Percentiles rank a stretch among this genome's conserved stretches.
phyloP scores from a whole-genome alignment of 768 basidiomycete genomes.

The Tylopilus felleus region DNA sequence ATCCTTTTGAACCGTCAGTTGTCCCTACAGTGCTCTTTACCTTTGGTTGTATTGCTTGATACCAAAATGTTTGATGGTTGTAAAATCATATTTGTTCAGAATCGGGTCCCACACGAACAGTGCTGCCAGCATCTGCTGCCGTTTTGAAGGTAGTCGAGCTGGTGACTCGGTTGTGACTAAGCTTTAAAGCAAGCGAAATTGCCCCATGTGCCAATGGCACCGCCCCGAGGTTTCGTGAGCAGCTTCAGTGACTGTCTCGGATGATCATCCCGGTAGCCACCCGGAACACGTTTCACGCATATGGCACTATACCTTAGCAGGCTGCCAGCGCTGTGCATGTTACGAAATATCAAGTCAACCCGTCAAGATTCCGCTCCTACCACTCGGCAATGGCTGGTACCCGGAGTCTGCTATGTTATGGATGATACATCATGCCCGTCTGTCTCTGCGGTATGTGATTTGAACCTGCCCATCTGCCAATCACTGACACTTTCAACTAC shows the following conservation, averaged over 20 bases:
- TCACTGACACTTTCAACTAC: neutral
- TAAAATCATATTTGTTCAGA: too few species aligned
- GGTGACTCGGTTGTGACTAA: too few species aligned
- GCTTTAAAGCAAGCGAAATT: too few species aligned
- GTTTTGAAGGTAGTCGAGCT: neutral
- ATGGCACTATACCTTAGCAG: neutral
- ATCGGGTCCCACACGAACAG: neutral
- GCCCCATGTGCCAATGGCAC: too few species aligned
- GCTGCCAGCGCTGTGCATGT: neutral
- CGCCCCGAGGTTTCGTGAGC: too few species aligned
- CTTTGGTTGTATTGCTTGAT: neutral
- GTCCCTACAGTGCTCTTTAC: neutral
- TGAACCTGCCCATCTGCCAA: neutral
- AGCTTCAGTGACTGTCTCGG: too few species aligned
- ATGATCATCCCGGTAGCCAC: too few species aligned
- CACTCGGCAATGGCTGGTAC: neutral
- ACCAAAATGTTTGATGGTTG: neutral
- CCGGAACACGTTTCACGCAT: neutral
- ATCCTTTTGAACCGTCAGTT: constrained; percentile 47
- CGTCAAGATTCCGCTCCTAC: neutral
- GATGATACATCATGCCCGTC: neutral
- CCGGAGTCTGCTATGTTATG: neutral
- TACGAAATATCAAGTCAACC: neutral
- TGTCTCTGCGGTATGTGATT: neutral
- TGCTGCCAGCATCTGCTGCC: too few species aligned